phyloP scores from a whole-genome alignment of 805 yeast genomes.

The Kuraishia capsulata region DNA sequence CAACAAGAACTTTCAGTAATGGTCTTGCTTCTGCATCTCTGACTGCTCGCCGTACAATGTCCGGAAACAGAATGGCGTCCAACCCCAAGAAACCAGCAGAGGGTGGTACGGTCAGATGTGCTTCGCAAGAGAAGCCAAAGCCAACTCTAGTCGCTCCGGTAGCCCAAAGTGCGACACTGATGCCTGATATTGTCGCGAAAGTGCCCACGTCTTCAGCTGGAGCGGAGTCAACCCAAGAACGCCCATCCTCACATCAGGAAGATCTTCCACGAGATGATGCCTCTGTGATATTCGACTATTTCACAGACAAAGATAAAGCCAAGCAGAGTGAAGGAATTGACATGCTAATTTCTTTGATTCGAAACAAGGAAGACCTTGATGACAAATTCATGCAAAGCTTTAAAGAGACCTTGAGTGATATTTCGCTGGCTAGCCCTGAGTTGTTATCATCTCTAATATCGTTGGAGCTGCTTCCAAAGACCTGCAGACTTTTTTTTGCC shows the following conservation, averaged over 20 bases:
- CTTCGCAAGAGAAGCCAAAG: neutral
- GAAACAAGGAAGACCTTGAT: neutral
- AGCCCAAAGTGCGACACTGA: neutral
- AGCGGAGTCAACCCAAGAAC: neutral
- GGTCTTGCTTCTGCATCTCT: constrained; percentile 10
- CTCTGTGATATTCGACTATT: constrained; percentile 1
- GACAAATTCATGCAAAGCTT: constrained; percentile 11
- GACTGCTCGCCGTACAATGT: neutral
- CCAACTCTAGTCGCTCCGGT: neutral
- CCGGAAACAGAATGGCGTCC: constrained; percentile 1
- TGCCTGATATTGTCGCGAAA: neutral
- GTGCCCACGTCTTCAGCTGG: neutral
- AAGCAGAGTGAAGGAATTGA: neutral
- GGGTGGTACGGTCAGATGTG: neutral
- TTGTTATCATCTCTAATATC: constrained; percentile 14
- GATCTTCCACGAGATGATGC: neutral
- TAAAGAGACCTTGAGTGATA: constrained; percentile 12
- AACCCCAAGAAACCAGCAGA: neutral
- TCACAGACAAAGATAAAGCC: constrained; percentile 3
- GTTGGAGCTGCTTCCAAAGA: constrained; percentile 5
- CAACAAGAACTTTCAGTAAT: constrained; percentile 3
- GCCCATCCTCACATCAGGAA: neutral
- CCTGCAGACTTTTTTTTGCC: constrained; percentile 12
- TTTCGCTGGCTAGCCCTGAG: constrained; percentile 13
- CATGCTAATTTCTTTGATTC: neutral